A percentile compares a stretch with the other conserved stretches of the same genome.
Evolutionary conservation across 495 filamentous ascomycete species (phyloP).

Genomic region (Darksidea phi): DNA sequence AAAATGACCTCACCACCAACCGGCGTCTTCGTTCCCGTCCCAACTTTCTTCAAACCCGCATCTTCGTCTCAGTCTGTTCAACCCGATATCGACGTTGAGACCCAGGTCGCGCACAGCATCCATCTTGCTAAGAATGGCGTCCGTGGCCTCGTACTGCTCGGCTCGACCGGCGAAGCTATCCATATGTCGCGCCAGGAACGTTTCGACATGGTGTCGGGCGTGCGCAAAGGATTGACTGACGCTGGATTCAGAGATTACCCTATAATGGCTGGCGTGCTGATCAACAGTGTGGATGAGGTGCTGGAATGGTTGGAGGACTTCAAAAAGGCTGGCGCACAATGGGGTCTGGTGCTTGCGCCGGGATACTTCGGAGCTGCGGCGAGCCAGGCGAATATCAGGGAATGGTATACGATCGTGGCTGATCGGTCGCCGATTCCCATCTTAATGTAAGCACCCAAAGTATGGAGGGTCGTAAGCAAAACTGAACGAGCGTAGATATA

Average conservation of each 20-base stretch:
- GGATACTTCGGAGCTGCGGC: slow-evolving; percentile 63
- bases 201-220: slow-evolving; percentile 52
- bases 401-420: slow-evolving; percentile 57
- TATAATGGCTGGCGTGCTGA: slow-evolving; percentile 66
- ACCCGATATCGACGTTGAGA: slow-evolving; percentile 52
- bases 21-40: slow-evolving; percentile 51
- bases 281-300: slow-evolving; percentile 62
- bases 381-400: slow-evolving; percentile 42
- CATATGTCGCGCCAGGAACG: slow-evolving; percentile 63
- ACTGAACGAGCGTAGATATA: slow-evolving; percentile 49
- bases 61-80: slow-evolving; percentile 41
- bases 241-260: slow-evolving; percentile 62
- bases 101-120: slow-evolving; percentile 59
- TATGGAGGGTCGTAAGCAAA: background rate
- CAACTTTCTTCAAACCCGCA: slow-evolving; percentile 53
- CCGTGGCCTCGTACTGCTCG: slow-evolving; percentile 64
- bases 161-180: slow-evolving; percentile 67
- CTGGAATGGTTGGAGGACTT: slow-evolving; percentile 58
- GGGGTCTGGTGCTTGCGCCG: slow-evolving; percentile 60
- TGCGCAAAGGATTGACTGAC: slow-evolving; percentile 49
- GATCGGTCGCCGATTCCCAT: slow-evolving; percentile 57
- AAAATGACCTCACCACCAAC: slow-evolving; percentile 39
- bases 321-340: slow-evolving; percentile 60
- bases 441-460: slow-evolving; percentile 44
- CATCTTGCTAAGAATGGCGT: slow-evolving; percentile 64